A percentile compares a stretch with the other conserved stretches of the same genome.
Conservation (phyloP, 495 filamentous ascomycete genomes). For the Talaromyces wortmannii region DNA sequence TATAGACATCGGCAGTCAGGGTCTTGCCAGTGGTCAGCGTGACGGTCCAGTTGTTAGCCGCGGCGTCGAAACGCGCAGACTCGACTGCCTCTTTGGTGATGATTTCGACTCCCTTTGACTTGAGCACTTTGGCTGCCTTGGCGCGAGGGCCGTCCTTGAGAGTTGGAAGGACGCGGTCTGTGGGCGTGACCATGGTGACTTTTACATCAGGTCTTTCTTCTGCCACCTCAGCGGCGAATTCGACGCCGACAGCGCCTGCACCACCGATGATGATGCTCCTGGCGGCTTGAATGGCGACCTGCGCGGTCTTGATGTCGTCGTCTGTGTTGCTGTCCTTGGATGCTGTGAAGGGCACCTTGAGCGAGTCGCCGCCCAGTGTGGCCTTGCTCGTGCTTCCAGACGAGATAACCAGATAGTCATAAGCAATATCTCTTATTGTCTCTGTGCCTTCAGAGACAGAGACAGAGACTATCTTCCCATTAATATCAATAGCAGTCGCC, state of each 20-base stretch:
- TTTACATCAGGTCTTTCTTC: conserved; percentile 28
- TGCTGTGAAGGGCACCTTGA: conserved; percentile 47
- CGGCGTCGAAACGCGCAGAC: conserved; percentile 6
- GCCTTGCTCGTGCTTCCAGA: conserved; percentile 39
- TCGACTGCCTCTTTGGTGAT: conserved; percentile 13
- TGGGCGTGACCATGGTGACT: conserved; percentile 39
- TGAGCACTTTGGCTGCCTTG: conserved; percentile 18
- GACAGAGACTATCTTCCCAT: conserved; percentile 34
- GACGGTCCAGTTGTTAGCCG: conserved; percentile 20
- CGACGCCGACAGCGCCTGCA: conserved; percentile 61
- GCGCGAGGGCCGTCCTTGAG: conserved; percentile 18
- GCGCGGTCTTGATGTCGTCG: conserved; percentile 31
- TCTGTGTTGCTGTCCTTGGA: conserved; percentile 34
- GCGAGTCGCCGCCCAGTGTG: conserved; percentile 21
- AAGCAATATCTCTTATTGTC: conserved; percentile 19
- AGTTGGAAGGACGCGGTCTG: conserved; percentile 22
- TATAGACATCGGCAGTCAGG: conserved; percentile 49
- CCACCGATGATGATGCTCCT: conserved; percentile 59
- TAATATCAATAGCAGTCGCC: conserved; percentile 41
- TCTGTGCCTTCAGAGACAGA: conserved; percentile 15
- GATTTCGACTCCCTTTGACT: conserved; percentile 14
- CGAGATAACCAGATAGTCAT: conserved; percentile 52
- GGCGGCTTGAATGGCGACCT: conserved; percentile 40
- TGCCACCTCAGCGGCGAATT: conserved; percentile 53
- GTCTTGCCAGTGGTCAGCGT: conserved; percentile 32